Evolutionary conservation across 78 protist species (phyloP), one percentile per base, ranked within the genome.

Genomic region (Creolimax fragrantissima): DNA sequence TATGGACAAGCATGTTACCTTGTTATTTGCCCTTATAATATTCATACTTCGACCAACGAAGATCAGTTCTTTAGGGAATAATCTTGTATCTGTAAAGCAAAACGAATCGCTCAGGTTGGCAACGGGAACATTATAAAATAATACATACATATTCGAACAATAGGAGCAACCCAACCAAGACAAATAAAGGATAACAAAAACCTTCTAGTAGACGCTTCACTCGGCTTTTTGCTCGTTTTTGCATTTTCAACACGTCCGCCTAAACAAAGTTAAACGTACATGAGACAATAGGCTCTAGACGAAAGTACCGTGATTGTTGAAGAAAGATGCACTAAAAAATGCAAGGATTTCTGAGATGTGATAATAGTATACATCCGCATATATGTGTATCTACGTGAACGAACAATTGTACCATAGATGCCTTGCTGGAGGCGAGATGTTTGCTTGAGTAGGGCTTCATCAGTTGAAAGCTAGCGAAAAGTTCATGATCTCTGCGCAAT

Each of bases 1-100:
- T 24, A 58, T 58, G 74, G 74, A 24, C 74, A 58, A 32, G 24
- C 24, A 24, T 32, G 39, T 58, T 11, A 83, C 90, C 90, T 86
- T 86, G 44, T 86, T 86, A 45, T 86, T 86, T 42, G 90, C 90
- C 41, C 90, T 43, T 17, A 86, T 45, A 35, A 42, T 37, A 32
- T 86, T 86, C 90, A 86, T 86, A 45, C 17, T 42, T 7, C 90
- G 42, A 11, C 90, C 90, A 4, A 86, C 24, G 90, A 86, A 86
- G 7, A 86, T 42, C 44, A 86, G 45, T 45, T 86, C 90, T 32
- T 42, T 32, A 2, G 90, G 90, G 45, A 86, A 32, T 45, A 42
- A 11, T 35, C 32, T 5, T 17, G 90, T 86, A 86, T 86, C 90
- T 86, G 90, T 41, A 36, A 11, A 86, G 24, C 35, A 17, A 5